A percentile compares a stretch with the other conserved stretches of the same genome.
phyloP scores from a whole-genome alignment of 1,284 basidiomycete genomes.

The Sanghuangporus weigelae region DNA sequence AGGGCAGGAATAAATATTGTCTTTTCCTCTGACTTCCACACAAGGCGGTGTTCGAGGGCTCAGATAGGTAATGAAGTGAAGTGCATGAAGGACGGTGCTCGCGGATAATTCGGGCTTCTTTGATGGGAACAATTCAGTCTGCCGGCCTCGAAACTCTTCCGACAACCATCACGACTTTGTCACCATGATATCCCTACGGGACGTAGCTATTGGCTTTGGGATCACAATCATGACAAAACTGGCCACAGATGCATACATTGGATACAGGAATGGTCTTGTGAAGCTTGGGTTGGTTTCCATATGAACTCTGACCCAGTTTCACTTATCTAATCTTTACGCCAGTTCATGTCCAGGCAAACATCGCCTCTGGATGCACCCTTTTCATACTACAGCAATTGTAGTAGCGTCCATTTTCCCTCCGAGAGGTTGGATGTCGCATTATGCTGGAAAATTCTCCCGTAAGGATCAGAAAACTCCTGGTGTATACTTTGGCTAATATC shows the following conservation, averaged over 20 bases:
- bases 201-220: not conserved
- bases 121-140: not conserved
- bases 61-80: not conserved
- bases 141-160: not conserved
- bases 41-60: too few relatives aligned
- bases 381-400: not conserved
- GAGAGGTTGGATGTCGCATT: conserved; percentile 10
- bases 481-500: not conserved
- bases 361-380: conserved; percentile 6
- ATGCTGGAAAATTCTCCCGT: conserved; percentile 4
- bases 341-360: conserved; percentile 11
- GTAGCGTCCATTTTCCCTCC: conserved; percentile 7
- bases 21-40: too few relatives aligned
- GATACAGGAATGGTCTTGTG: not conserved
- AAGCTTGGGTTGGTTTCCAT: not conserved
- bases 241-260: not conserved
- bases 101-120: not conserved
- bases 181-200: not conserved
- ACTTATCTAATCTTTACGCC: not conserved
- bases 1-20: too few relatives aligned
- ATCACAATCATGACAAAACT: not conserved
- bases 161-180: not conserved
- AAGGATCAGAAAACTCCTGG: not conserved
- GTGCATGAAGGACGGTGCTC: not conserved
- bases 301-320: not conserved